Base-by-base conservation (phyloP, 2,329 filamentous ascomycete species). In the Bipolaris sorokiniana region DNA sequence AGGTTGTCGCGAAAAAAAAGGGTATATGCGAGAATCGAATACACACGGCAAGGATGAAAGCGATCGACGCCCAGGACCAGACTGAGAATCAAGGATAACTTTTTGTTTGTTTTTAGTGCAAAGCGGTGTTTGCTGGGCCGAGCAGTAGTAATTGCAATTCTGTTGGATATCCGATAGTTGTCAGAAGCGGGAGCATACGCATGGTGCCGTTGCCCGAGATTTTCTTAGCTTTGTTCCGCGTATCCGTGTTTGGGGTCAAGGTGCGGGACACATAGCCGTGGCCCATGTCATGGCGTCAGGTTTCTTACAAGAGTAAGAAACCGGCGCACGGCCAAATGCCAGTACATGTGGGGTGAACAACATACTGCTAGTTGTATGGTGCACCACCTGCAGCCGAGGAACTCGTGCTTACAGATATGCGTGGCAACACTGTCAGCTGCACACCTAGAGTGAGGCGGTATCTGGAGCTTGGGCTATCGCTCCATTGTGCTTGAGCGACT, bases 401-500 rank as follows among this genome's bases (percentile, higher is more conserved):
- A 49, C 46, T 51, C 61, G 44, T 61, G 59, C 45, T 48, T 56
- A 64, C 61, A 57, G 61, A 67, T 60, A 65, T 60, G 66, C 60
- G 60, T 64, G 56, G 58, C 51, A 46, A 62, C 51, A 63, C 66
- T 53, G 64, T 68, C 58, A 66, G 64, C 63, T 61, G 56, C 58
- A 28, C 26, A 28, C 26, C 26, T 10, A 54, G 44, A 48, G 50
- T 61, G 60, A 56, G 62, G 46, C 50, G 54, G 59, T 57, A 63
- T 62, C 31, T 38, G 51, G 54, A 49, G 58, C 46, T 60, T 45
- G 20, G 36, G 37, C 62, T 66, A 71, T 63, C 68, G 67, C 62
- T 76, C 72, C 44, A 76, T 58, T 5, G 73, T 76, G 63, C 70
- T 76, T 28, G 69, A 75, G 64, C 75, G 74, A 65, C 73, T 76